Percentiles rank a stretch among this genome's conserved stretches.
Evolutionary conservation across 495 filamentous ascomycete genomes (phyloP).

Genomic region (Lindgomyces ingoldianus): DNA sequence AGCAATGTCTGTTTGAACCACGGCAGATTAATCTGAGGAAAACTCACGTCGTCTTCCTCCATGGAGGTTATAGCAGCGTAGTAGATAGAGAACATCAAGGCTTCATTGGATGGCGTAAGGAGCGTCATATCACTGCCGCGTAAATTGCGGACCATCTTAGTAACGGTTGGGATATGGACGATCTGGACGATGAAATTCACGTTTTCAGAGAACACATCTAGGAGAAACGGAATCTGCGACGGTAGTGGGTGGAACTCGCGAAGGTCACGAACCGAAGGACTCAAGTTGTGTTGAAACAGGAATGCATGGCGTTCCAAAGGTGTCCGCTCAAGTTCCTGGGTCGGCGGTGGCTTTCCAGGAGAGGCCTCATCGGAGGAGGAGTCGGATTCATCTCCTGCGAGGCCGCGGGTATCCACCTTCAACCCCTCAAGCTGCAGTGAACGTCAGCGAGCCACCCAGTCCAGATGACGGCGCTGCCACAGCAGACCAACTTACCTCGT

Average conservation of each 20-base stretch:
- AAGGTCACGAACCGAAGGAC: conserved; percentile 40
- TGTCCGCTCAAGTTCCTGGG: conserved; percentile 47
- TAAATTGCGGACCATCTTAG: conserved; percentile 49
- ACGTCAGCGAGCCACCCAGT: conserved; percentile 15
- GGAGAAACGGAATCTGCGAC: conserved; percentile 55
- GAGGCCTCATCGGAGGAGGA: conserved; percentile 49
- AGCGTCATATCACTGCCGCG: conserved; percentile 42
- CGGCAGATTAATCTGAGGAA: too few species aligned
- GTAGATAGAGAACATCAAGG: conserved; percentile 62
- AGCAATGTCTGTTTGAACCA: too few species aligned
- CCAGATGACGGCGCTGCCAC: conserved; percentile 1
- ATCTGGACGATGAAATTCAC: conserved; percentile 53
- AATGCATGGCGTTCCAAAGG: conserved; percentile 57
- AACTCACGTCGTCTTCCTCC: conserved; percentile 54
- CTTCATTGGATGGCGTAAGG: conserved; percentile 53
- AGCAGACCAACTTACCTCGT: conserved; percentile 49
- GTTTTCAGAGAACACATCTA: conserved; percentile 56
- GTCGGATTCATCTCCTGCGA: conserved; percentile 43
- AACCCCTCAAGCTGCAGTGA: conserved; percentile 49
- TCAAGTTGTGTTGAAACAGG: conserved; percentile 54
- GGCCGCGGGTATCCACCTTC: conserved; percentile 45
- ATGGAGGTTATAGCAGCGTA: conserved; percentile 60
- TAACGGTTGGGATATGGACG: conserved; percentile 57
- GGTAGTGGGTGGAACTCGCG: conserved; percentile 54
- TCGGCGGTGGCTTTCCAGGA: conserved; percentile 40